Percentiles rank a stretch among this genome's conserved stretches.
These are phyloP conservation scores for Penicillium verhagenii DNA, from an alignment of 495 filamentous ascomycete species.

Conservation along the genomic window DNA sequence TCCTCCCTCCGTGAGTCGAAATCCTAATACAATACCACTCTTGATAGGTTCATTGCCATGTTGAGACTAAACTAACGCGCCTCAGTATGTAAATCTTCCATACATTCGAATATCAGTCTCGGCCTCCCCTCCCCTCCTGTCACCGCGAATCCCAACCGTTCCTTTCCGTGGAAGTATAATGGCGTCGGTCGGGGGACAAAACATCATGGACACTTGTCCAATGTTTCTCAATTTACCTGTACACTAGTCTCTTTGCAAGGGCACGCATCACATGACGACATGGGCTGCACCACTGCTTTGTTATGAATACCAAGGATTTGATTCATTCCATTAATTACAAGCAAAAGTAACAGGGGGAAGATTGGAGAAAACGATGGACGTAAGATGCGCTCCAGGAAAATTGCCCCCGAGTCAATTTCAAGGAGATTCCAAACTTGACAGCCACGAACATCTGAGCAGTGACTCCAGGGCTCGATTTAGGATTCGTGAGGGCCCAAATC, in stretches of 20 bases:
- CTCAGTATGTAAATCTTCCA: slow-evolving; percentile 26
- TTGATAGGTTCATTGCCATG: not conserved
- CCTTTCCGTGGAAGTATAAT: slow-evolving; percentile 22
- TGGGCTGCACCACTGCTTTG: slow-evolving; percentile 8
- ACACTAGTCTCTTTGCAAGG: slow-evolving; percentile 24
- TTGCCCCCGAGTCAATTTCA: not conserved
- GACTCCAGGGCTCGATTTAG: too few relatives aligned
- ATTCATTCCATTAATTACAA: not conserved
- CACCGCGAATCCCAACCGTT: slow-evolving; percentile 14
- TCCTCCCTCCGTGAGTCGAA: slow-evolving; percentile 66
- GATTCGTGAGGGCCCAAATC: too few relatives aligned
- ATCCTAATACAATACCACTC: not conserved
- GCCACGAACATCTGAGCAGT: too few relatives aligned
- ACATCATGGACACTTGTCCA: slow-evolving; percentile 13
- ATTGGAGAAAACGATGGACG: not conserved
- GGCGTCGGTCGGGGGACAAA: slow-evolving; percentile 21
- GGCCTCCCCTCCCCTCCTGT: not conserved
- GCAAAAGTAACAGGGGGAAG: not conserved
- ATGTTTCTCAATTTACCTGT: slow-evolving; percentile 23
- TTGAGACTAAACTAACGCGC: not conserved
- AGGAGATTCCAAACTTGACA: too few relatives aligned
- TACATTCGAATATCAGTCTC: slow-evolving; percentile 5
- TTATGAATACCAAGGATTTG: slow-evolving; percentile 27
- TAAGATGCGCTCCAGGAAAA: not conserved
- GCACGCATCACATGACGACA: slow-evolving; percentile 7